Evolutionary conservation across 2,329 filamentous ascomycete genomes (phyloP), one percentile per base, ranked within the genome.

Genomic region (Raffaelea albimanens): DNA sequence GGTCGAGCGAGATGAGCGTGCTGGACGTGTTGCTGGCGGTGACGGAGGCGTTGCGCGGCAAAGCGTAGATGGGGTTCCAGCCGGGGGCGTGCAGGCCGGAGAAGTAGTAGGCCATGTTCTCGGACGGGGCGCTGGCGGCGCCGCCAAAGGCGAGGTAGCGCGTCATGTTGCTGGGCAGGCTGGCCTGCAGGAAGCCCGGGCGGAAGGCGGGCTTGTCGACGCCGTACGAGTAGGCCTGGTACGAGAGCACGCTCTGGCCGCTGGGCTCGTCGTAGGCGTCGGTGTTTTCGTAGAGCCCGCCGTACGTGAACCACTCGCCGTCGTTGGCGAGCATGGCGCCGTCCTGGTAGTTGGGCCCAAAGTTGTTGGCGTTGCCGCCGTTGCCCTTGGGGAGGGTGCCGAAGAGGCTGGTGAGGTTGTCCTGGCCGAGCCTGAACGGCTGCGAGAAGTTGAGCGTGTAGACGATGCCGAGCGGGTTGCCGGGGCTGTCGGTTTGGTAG

Each of bases 61-160:
- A 45, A 10, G 58, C 57, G 48, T 67, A 70, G 40, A 85, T 72
- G 0, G 68, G 63, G 0, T 77, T 78, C 56, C 65, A 71, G 13
- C 62, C 61, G 0, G 67, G 60, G 0, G 77, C 70, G 14, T 67
- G 73, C 60, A 83, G 64, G 0, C 84, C 84, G 1, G 79, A 77
- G 53, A 87, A 85, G 55, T 87, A 87, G 67, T 79, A 87, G 0
- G 80, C 82, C 54, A 80, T 72, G 52, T 85, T 82, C 60, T 87
- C 83, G 0, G 82, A 85, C 0, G 83, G 82, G 0, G 76, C 79
- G 40, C 69, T 85, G 11, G 72, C 80, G 1, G 72, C 74, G 2
- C 75, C 83, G 18, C 84, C 83, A 53, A 75, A 79, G 0, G 81
- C 76, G 20, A 87, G 56, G 55, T 83, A 85, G 43, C 76, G 69